phyloP scores from a whole-genome alignment of 78 protist species.

The Chrysochromulina parva region DNA sequence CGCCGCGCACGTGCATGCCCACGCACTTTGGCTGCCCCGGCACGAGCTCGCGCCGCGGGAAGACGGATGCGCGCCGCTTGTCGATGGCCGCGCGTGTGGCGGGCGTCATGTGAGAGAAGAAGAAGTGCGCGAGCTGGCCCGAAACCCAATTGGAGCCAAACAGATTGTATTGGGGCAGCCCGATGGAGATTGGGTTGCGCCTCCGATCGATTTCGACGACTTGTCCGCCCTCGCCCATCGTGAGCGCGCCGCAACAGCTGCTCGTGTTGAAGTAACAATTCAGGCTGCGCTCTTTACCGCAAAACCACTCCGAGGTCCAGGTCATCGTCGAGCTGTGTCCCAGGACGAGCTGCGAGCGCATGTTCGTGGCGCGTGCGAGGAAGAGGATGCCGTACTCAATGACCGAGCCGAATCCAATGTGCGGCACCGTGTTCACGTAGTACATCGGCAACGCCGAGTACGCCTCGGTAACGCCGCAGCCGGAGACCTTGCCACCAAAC shows the following conservation, averaged over 20 bases:
- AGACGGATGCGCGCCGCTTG: no score
- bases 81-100: neutral
- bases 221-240: no score
- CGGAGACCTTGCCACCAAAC: no score
- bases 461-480: no score
- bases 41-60: no score
- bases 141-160: neutral
- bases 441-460: no score
- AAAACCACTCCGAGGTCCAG: neutral
- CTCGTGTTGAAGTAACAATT: neutral
- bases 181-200: neutral
- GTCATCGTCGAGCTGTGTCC: neutral
- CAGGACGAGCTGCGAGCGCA: neutral
- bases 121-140: no score
- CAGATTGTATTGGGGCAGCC: neutral
- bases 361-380: neutral
- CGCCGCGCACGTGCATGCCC: conserved; percentile 7
- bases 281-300: neutral
- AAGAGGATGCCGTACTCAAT: neutral
- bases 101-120: neutral
- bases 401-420: neutral
- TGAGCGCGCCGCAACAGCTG: neutral
- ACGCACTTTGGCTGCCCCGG: neutral
- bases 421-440: neutral
- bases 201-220: no score